These are phyloP conservation scores for Blastobotrys serpentis DNA, from an alignment of 1,139 yeast genomes.

Conservation along the genomic window DNA sequence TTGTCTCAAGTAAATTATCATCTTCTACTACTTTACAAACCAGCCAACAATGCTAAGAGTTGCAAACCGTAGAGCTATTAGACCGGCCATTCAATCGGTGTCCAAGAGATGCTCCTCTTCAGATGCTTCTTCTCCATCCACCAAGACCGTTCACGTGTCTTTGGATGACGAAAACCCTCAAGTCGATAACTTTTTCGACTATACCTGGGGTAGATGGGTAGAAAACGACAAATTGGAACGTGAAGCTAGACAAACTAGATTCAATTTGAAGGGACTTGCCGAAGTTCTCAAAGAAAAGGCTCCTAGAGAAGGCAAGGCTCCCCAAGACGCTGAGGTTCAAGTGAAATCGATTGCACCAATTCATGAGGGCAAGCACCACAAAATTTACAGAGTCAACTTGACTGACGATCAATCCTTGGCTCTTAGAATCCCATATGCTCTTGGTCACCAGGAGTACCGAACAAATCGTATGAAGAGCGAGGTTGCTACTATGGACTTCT, in stretches of 20 bases:
- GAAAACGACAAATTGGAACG: constrained; percentile 72
- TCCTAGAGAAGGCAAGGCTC: constrained; percentile 29
- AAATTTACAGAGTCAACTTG: constrained; percentile 71
- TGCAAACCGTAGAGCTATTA: constrained; percentile 2
- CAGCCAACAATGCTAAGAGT: constrained; percentile 1
- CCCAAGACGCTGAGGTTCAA: constrained; percentile 44
- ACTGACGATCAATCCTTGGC: constrained; percentile 60
- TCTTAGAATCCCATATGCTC: constrained; percentile 79
- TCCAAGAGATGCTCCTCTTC: background rate
- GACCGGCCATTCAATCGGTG: background rate
- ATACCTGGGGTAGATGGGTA: constrained; percentile 95
- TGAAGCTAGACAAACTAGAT: constrained; percentile 72
- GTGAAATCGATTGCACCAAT: constrained; percentile 76
- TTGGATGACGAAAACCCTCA: constrained; percentile 53
- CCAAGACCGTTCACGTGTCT: constrained; percentile 24
- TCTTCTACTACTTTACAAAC: background rate
- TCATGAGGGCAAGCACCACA: constrained; percentile 93
- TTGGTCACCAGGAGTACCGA: constrained; percentile 58
- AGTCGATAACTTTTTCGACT: constrained; percentile 74
- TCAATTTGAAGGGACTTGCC: constrained; percentile 72
- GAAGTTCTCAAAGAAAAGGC: constrained; percentile 37
- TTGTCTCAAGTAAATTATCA: background rate
- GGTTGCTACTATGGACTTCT: constrained; percentile 89
- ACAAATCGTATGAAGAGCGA: constrained; percentile 76
- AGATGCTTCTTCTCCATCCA: background rate